phyloP scores from a whole-genome alignment of 1,284 basidiomycete genomes.

The Puccinia triticina region DNA sequence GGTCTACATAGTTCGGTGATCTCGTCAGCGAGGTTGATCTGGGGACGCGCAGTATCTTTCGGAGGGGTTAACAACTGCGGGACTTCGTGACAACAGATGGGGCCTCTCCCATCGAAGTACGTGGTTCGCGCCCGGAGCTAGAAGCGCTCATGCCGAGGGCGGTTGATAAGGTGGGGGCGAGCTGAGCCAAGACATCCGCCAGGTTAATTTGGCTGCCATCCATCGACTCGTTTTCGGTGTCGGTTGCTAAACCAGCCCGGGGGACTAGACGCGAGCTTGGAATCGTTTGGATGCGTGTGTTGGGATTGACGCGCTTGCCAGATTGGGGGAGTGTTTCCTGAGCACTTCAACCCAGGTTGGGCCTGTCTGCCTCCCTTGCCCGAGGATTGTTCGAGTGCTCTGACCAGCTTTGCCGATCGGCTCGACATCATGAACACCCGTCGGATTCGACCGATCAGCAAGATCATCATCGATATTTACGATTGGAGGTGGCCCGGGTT shows the following conservation, averaged over 20 bases:
- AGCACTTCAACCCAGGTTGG: slow-evolving; percentile 29
- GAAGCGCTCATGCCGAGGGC: background rate
- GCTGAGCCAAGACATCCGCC: slow-evolving; percentile 31
- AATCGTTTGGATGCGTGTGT: background rate
- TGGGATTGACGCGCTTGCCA: slow-evolving; percentile 15
- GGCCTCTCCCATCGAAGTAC: background rate
- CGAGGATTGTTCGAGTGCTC: background rate
- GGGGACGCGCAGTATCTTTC: slow-evolving; percentile 7
- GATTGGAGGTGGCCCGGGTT: background rate
- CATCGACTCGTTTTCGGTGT: slow-evolving; percentile 41
- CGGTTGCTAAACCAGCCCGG: slow-evolving; percentile 33
- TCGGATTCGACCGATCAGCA: background rate
- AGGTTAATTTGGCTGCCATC: slow-evolving; percentile 34
- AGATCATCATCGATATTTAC: background rate
- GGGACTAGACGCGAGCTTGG: slow-evolving; percentile 39
- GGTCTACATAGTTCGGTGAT: slow-evolving; percentile 4
- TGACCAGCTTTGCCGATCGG: background rate
- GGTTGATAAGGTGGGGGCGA: background rate
- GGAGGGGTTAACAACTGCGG: background rate
- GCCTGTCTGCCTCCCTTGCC: background rate
- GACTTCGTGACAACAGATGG: background rate
- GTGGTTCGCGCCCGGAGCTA: background rate
- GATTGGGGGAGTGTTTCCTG: slow-evolving; percentile 16
- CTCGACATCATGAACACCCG: background rate
- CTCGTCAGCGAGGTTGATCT: slow-evolving; percentile 20